A percentile compares a stretch with the other conserved stretches of the same genome.
phyloP scores from a whole-genome alignment of 2,329 filamentous ascomycete genomes.

The Penicillium sp. region DNA sequence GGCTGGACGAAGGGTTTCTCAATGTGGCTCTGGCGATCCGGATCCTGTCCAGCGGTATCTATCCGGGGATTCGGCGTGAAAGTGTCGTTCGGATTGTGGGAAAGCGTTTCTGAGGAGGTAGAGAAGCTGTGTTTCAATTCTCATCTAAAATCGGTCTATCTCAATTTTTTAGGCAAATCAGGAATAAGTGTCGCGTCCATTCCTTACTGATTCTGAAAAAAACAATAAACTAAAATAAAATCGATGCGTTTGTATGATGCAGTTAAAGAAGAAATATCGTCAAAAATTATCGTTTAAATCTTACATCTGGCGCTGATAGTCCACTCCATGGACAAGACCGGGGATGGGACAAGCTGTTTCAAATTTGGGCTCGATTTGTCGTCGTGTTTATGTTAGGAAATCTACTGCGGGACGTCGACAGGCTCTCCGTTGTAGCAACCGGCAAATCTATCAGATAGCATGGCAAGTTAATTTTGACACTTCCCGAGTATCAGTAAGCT shows the following conservation, averaged over 20 bases:
- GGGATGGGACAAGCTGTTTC: not conserved
- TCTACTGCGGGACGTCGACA: not conserved
- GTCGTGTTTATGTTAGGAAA: not conserved
- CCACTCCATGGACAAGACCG: too few species aligned
- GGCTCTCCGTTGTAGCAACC: not conserved
- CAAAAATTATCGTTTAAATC: not conserved
- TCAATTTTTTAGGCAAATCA: not conserved
- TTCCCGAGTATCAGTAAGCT: not conserved
- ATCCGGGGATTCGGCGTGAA: conserved; percentile 7
- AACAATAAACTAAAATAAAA: too few species aligned
- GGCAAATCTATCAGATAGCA: not conserved
- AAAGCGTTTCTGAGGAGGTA: not conserved
- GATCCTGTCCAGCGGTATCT: conserved; percentile 32
- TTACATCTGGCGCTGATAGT: not conserved
- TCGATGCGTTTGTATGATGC: not conserved
- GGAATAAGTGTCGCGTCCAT: too few species aligned
- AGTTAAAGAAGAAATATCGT: not conserved
- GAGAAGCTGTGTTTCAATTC: not conserved
- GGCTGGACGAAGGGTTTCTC: conserved; percentile 30
- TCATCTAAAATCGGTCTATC: not conserved
- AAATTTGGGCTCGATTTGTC: not conserved
- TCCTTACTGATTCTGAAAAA: not conserved
- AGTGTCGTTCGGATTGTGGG: not conserved
- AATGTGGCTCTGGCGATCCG: conserved; percentile 32
- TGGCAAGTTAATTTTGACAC: not conserved